Evolutionary conservation across 2,329 filamentous ascomycete genomes (phyloP), one percentile per base, ranked within the genome.

Genomic region (Leptographium wingfieldii): DNA sequence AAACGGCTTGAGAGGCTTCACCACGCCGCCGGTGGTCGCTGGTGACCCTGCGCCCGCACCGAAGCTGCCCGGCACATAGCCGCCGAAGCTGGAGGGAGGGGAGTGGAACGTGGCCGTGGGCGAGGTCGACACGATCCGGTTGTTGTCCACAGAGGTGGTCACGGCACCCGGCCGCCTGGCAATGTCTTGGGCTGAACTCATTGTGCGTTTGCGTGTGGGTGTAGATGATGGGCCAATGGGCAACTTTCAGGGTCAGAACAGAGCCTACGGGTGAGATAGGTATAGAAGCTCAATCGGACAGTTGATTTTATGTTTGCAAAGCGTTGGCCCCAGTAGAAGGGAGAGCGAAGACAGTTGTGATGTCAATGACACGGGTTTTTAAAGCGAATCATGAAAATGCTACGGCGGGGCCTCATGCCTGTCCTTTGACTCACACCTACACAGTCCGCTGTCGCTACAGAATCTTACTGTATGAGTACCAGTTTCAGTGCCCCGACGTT

Each of bases 1-100:
- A 76, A 99, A 99, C 19, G 94, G 94, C 77, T 96, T 96, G 66
- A 99, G 77, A 66, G 87, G 87, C 75, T 96, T 96, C 11, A 77
- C 69, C 52, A 76, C 52, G 40, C 61, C 53, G 60, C 61, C 55
- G 65, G 73, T 74, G 61, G 67, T 71, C 76, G 64, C 74, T 73
- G 27, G 59, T 59, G 60, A 1, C 27, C 11, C 11, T 3, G 4
- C 46, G 57, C 60, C 58, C 55, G 57, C 25, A 27, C 52, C 9
- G 27, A 25, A 29, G 43, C 58, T 51, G 22, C 77, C 60, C 7
- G 60, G 10, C 25, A 56, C 35, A 56, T 60, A 61, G 70, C 74
- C 81, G 61, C 67, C 66, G 61, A 65, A 81, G 74, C 85, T 87
- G 61, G 84, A 80, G 43, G 84, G 76, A 40, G 86, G 86, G 65